Base-by-base conservation (phyloP, 495 filamentous ascomycete genomes). In the Hypoxylon fragiforme region DNA sequence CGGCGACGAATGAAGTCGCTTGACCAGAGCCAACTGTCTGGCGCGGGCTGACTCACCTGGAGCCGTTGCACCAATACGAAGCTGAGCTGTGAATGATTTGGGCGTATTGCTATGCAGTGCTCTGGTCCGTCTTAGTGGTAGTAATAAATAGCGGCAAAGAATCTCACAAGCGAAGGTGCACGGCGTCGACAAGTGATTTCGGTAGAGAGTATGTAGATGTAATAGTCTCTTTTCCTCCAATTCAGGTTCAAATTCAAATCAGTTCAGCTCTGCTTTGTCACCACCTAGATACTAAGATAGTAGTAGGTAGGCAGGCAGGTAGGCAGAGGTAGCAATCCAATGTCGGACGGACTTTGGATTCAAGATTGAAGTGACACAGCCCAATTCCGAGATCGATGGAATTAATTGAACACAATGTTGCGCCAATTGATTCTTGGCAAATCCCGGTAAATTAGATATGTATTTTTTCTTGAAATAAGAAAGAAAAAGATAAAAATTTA, bases 1-100 rank as follows among this genome's bases (percentile, higher is more conserved):
- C 47, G 45, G 46, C 46, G 52, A 48, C 56, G 55, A 56, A 50
- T 63, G 19, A 47, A 24, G 26, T 54, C 18, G 43, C 46, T 39
- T 8, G 28, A 41, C 21, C 34, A 35, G 42, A 44, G 37, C 49
- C 54, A 58, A 54, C 54, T 41, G 56, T 54, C 49, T 61, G 55
- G 54, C 47, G 46, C 58, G 48, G 44, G 65, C 65, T 65, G 58
- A 68, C 65, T 68, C 59, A 60, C 54, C 44, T 47, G 44, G 38
- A 43, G 30, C 46, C 42, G 49, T 58, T 54, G 57, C 47, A 62
- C 56, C 52, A 52, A 60, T 54, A 41, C 46, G 40, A 43, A 22
- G 40, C 37, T 11, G 37, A 45, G 56, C n/a, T 21, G n/a, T 19
- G 56, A 52, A 57, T 47, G 46, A 20, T 48, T 22, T 35, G 42